Evolutionary conservation across 2,329 filamentous ascomycete genomes (phyloP).

Genomic region (Sarocladiaceae sp.): DNA sequence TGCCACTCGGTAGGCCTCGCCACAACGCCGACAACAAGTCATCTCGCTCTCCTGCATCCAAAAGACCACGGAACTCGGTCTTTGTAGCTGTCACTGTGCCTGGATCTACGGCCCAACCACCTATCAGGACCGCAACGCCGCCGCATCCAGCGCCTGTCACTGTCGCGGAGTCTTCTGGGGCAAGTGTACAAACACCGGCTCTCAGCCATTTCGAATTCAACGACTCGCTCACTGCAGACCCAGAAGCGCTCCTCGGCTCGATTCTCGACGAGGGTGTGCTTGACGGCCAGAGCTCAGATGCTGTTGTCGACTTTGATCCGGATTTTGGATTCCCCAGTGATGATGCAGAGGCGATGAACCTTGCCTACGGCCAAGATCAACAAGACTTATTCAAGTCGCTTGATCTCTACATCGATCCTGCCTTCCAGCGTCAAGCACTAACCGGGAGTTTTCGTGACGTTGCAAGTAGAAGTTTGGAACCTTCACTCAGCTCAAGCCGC

Average conservation of each 20-base stretch:
- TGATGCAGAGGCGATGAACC: background rate
- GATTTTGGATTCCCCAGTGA: slow-evolving; percentile 9
- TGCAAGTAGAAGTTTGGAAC: slow-evolving; percentile 5
- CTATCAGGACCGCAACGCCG: background rate
- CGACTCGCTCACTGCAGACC: slow-evolving; percentile 7
- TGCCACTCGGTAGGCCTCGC: slow-evolving; percentile 12
- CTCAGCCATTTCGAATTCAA: slow-evolving; percentile 8
- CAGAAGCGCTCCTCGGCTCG: slow-evolving; percentile 2
- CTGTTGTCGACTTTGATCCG: slow-evolving; percentile 7
- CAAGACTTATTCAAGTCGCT: background rate
- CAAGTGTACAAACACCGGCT: background rate
- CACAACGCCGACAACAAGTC: background rate
- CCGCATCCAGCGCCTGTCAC: background rate
- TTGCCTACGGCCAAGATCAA: slow-evolving; percentile 3
- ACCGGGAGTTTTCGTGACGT: slow-evolving; percentile 7
- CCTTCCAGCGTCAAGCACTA: slow-evolving; percentile 5
- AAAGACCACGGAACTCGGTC: slow-evolving; percentile 2
- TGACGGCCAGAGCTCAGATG: slow-evolving; percentile 8
- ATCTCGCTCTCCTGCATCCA: background rate
- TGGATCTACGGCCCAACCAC: background rate
- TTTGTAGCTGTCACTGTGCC: background rate
- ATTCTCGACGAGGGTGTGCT: slow-evolving; percentile 8
- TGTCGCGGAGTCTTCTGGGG: slow-evolving; percentile 1
- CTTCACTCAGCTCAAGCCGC: slow-evolving; percentile 7
- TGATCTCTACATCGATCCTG: slow-evolving; percentile 8